phyloP scores from a whole-genome alignment of 441 rosid genomes.

The Pelargonium myrrhifolium region DNA sequence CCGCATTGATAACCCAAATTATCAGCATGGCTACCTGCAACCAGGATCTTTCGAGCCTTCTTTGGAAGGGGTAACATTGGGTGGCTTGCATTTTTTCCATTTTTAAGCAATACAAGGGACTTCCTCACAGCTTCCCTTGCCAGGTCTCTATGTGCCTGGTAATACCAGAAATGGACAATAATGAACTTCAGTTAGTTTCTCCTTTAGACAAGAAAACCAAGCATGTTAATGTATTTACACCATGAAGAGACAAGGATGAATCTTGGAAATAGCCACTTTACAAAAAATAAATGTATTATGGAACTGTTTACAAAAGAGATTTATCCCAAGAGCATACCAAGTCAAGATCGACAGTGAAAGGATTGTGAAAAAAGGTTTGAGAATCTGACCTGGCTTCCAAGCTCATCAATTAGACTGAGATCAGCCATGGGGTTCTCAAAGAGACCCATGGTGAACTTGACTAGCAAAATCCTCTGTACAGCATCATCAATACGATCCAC shows the following conservation, averaged over 20 bases:
- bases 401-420: constrained; percentile 33
- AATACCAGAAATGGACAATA: neutral
- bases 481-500: constrained; percentile 59
- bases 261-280: neutral
- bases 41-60: constrained; percentile 41
- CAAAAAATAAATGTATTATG: no score
- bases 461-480: constrained; percentile 48
- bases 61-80: constrained; percentile 51
- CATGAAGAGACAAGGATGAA: neutral
- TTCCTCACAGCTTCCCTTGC: constrained; percentile 72
- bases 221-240: neutral
- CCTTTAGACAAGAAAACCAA: no score
- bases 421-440: constrained; percentile 57
- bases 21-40: constrained; percentile 52
- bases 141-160: constrained; percentile 52
- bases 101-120: constrained; percentile 55
- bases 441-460: constrained; percentile 52
- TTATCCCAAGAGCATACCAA: no score
- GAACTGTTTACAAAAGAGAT: no score
- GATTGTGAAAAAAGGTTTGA: neutral
- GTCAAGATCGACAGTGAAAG: neutral
- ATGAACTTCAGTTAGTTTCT: neutral
- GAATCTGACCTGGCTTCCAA: constrained; percentile 43
- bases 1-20: constrained; percentile 61
- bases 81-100: constrained; percentile 32